Evolutionary conservation across 1,284 basidiomycete genomes (phyloP).

Genomic region (Apiotrichum montevideense): DNA sequence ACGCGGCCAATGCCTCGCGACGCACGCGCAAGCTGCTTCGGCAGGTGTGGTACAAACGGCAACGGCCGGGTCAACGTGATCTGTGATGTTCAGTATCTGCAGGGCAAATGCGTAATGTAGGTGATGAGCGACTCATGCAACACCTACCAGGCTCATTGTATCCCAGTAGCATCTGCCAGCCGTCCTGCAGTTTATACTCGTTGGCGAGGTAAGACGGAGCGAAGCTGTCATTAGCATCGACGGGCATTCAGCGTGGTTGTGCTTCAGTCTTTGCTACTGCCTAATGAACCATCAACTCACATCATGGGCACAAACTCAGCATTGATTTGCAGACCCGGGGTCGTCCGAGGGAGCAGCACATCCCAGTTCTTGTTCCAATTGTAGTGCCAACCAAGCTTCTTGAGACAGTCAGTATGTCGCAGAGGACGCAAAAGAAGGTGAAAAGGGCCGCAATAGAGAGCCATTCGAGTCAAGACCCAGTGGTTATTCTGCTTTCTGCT

Average conservation of each 20-base stretch:
- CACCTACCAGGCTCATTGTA: slow-evolving; percentile 43
- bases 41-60: slow-evolving; percentile 18
- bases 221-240: slow-evolving; percentile 23
- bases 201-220: slow-evolving; percentile 33
- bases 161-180: slow-evolving; percentile 31
- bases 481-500: too few relatives aligned
- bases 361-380: slow-evolving; percentile 46
- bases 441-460: too few relatives aligned
- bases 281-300: slow-evolving; percentile 16
- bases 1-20: not conserved
- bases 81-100: slow-evolving; percentile 7
- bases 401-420: not conserved
- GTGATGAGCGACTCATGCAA: too few relatives aligned
- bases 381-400: slow-evolving; percentile 39
- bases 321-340: slow-evolving; percentile 24
- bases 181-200: slow-evolving; percentile 23
- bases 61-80: slow-evolving; percentile 30
- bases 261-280: too few relatives aligned
- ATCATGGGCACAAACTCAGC: slow-evolving; percentile 45
- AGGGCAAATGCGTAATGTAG: too few relatives aligned
- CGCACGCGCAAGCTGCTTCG: slow-evolving; percentile 29
- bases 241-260: too few relatives aligned
- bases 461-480: too few relatives aligned
- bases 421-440: too few relatives aligned
- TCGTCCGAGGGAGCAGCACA: slow-evolving; percentile 27